Conservation (phyloP, 352 stramenopile genomes). For the Globisporangium lucens region DNA sequence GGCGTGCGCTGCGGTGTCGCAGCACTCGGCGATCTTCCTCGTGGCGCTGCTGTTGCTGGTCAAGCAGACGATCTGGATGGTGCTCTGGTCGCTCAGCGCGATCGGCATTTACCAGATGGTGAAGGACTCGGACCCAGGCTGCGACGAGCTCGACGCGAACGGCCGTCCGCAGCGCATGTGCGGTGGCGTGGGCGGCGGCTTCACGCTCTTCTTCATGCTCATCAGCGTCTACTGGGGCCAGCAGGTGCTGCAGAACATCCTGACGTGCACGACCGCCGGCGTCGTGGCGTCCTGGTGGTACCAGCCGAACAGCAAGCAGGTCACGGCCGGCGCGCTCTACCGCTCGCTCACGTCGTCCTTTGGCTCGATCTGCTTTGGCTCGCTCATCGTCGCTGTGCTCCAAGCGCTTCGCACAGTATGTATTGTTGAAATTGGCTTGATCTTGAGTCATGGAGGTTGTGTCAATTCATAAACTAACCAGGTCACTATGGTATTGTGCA, state of each 20-base stretch:
- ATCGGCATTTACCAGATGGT: slow-evolving; percentile 78
- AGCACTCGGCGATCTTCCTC: slow-evolving; percentile 59
- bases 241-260: slow-evolving; percentile 81
- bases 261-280: slow-evolving; percentile 77
- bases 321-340: slow-evolving; percentile 67
- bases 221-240: slow-evolving; percentile 84
- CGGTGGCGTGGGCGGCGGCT: slow-evolving; percentile 51
- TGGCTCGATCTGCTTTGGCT: slow-evolving; percentile 82
- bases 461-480: neutral
- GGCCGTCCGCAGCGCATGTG: slow-evolving; percentile 37
- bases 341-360: slow-evolving; percentile 79
- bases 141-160: slow-evolving; percentile 38
- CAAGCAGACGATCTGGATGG: slow-evolving; percentile 72
- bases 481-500: neutral
- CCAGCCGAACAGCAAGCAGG: slow-evolving; percentile 52
- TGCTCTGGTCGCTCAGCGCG: slow-evolving; percentile 61
- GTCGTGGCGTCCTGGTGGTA: slow-evolving; percentile 87
- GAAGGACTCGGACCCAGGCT: slow-evolving; percentile 59
- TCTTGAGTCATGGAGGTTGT: neutral
- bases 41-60: slow-evolving; percentile 67
- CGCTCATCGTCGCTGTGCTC: slow-evolving; percentile 84
- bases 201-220: slow-evolving; percentile 78
- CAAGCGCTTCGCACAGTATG: slow-evolving; percentile 69
- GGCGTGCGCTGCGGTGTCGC: slow-evolving; percentile 52
- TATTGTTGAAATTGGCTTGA: neutral